These are phyloP conservation scores for Solanum chilense DNA, from an alignment of 257 asterid species.

Conservation along the genomic window DNA sequence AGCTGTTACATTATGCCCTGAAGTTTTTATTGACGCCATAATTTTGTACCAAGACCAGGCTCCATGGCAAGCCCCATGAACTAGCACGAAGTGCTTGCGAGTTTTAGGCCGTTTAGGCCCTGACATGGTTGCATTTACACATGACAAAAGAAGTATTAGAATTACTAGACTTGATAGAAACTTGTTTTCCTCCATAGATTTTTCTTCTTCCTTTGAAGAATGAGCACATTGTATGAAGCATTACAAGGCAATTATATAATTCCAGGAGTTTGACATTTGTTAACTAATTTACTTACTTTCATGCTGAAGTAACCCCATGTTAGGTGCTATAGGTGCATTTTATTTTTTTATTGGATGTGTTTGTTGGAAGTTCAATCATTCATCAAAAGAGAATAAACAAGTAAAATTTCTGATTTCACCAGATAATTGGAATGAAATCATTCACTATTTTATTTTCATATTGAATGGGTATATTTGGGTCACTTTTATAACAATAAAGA, in stretches of 20 bases:
- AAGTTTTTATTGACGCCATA: not conserved
- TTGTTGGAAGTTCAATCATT: not conserved
- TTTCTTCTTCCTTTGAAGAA: not conserved
- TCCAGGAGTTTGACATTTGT: not conserved
- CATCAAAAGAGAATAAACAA: not conserved
- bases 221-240: not conserved
- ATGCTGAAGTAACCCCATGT: not conserved
- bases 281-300: not conserved
- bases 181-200: not conserved
- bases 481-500: not conserved
- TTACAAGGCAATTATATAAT: not conserved
- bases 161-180: not conserved
- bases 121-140: not conserved
- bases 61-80: slow-evolving; percentile 31
- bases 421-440: not conserved
- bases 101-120: not conserved
- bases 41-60: slow-evolving; percentile 36
- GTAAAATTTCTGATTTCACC: not conserved
- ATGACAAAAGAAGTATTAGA: not conserved
- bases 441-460: not conserved
- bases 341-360: not conserved
- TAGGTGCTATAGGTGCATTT: not conserved
- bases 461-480: not conserved
- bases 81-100: slow-evolving; percentile 15
- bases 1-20: slow-evolving; percentile 21